These are phyloP conservation scores for Lachancea nothofagi DNA, from an alignment of 805 yeast species.

Conservation along the genomic window DNA sequence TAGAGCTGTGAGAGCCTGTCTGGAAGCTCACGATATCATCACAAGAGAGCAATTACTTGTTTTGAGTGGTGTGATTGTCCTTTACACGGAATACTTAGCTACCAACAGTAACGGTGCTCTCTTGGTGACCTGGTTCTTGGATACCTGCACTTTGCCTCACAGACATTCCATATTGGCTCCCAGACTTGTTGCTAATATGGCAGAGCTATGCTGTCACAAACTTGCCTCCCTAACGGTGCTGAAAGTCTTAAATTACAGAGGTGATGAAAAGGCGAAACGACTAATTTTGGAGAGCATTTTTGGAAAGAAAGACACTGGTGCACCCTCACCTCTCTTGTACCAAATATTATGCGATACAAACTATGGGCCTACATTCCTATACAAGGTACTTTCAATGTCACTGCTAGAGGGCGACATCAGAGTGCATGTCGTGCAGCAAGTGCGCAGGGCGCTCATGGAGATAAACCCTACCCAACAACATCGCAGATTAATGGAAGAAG, in stretches of 20 bases:
- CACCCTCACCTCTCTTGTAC: conserved; percentile 46
- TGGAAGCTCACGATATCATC: conserved; percentile 66
- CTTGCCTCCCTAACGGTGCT: conserved; percentile 77
- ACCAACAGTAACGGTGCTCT: conserved; percentile 83
- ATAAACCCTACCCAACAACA: conserved; percentile 64
- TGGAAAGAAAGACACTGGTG: conserved; percentile 40
- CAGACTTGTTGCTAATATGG: conserved; percentile 56
- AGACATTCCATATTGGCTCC: conserved; percentile 63
- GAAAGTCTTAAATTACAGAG: conserved; percentile 67
- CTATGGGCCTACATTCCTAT: conserved; percentile 72
- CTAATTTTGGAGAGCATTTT: conserved; percentile 61
- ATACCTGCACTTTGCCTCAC: conserved; percentile 64
- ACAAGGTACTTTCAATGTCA: conserved; percentile 73
- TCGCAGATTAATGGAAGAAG: conserved; percentile 86
- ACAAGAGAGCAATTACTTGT: conserved; percentile 63
- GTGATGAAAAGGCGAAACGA: conserved; percentile 57
- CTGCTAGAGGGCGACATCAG: conserved; percentile 52
- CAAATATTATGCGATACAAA: conserved; percentile 58
- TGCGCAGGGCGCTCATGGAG: conserved; percentile 57
- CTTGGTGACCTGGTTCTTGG: conserved; percentile 89
- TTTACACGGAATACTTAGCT: conserved; percentile 72
- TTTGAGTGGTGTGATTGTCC: conserved; percentile 70
- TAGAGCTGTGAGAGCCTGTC: conserved; percentile 86
- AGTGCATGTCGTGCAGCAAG: conserved; percentile 52
- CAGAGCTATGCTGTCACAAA: conserved; percentile 67